Evolutionary conservation across 345 rosid genomes (phyloP), one percentile per base, ranked within the genome.

Genomic region (Moringa oleifera): DNA sequence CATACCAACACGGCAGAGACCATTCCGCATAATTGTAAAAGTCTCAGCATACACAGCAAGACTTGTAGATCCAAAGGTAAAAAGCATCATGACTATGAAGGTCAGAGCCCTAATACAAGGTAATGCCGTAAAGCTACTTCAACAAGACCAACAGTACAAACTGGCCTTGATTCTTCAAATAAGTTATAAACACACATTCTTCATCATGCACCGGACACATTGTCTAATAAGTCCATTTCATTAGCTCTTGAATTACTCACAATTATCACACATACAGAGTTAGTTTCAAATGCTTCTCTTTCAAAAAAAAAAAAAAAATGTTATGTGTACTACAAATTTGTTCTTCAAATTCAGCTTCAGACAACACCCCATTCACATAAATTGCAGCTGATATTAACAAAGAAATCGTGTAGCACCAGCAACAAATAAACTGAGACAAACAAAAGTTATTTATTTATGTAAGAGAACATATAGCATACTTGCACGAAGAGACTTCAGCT

Each of bases 401-500:
- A 41, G 13, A 28, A n/a, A 5, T 33, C 11, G 37, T 33, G 37
- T 11, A 41, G 47, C 12, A 41, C 2, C 12, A 9, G 17, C 6
- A 41, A 41, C 12, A 41, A 7, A 41, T 41, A 1, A 41, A 41
- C 12, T 9, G 12, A 41, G 13, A 41, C 47, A 4, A 28, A 28
- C 33, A 28, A 28, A 28, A 7, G 47, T 41, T 41, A 41, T 41
- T 41, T 4, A 41, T 41, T 16, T 41, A 28, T 28, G 5, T 2
- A 28, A 28, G 15, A 73, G 25, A 67, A 65, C 37, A 18, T 45
- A 66, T 67, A 54, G 22, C 87, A 68, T 85, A 95, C 99, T 75
- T 91, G 85, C 65, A 80, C 17, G 85, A 75, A 67, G 83, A 72
- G 59, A 91, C 71, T 70, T 95, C 96, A 54, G 82, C 78, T 61